Percentiles rank a stretch among this genome's conserved stretches.
Evolutionary conservation across 78 protist species (phyloP).

Genomic region (Dictyostelium citrinum): DNA sequence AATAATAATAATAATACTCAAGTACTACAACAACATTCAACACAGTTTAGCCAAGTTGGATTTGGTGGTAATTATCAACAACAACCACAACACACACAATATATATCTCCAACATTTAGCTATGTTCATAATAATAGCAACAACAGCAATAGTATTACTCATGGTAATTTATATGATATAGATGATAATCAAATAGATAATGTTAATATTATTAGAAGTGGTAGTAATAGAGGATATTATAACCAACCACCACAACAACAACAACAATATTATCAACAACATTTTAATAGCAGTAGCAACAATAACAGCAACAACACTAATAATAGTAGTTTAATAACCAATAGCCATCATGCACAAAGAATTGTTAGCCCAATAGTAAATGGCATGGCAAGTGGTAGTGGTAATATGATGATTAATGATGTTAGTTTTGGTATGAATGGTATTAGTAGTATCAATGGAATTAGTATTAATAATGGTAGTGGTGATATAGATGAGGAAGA

Average conservation of each 20-base stretch:
- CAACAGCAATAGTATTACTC: neutral
- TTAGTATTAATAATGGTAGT: neutral
- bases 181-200: constrained; percentile 1
- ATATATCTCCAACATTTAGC: neutral
- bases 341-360: neutral
- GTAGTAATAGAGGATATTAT: neutral
- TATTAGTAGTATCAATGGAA: neutral
- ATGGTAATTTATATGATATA: neutral
- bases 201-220: neutral
- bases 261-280: neutral
- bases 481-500: constrained; percentile 29
- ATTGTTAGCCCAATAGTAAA: neutral
- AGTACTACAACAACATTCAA: neutral
- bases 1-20: neutral
- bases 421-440: neutral
- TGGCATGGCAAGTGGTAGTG: neutral
- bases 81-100: neutral
- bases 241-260: neutral
- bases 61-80: neutral
- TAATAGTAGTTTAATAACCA: neutral
- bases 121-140: neutral
- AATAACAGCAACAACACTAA: neutral
- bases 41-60: neutral
- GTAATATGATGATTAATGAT: neutral
- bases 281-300: neutral